Evolutionary conservation across 768 basidiomycete species (phyloP).

Genomic region (Chalciporus sphaerocephalus): DNA sequence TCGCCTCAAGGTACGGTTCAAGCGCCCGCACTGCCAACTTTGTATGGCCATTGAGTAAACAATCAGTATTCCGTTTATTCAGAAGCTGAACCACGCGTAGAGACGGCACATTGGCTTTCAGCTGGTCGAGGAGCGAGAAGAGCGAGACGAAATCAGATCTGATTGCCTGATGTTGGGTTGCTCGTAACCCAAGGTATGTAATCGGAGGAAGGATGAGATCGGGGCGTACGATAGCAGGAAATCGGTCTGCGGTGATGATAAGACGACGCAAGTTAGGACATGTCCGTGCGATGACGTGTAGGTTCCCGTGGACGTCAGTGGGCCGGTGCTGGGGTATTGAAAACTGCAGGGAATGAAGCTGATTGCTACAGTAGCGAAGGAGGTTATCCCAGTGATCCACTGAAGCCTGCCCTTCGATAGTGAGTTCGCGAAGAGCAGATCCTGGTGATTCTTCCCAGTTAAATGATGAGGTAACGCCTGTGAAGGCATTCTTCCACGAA

Average conservation of each 20-base stretch:
- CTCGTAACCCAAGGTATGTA: slow-evolving; percentile 15
- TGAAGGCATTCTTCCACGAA: not conserved
- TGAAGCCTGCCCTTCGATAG: slow-evolving; percentile 6
- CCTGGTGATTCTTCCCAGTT: not conserved
- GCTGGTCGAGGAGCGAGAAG: slow-evolving; percentile 10
- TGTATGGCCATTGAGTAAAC: slow-evolving; percentile 16
- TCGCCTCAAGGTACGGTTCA: not conserved
- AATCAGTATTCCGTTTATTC: slow-evolving; percentile 11
- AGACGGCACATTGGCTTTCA: slow-evolving; percentile 14
- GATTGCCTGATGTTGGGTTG: not conserved
- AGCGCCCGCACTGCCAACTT: slow-evolving; percentile 11
- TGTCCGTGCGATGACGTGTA: slow-evolving; percentile 6
- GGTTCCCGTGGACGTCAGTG: not conserved
- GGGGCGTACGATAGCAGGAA: not conserved
- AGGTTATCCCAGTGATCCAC: slow-evolving; percentile 9
- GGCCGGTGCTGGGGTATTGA: not conserved
- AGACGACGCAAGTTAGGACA: slow-evolving; percentile 21
- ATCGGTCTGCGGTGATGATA: slow-evolving; percentile 10
- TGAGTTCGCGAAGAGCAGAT: slow-evolving; percentile 17
- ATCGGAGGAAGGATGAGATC: slow-evolving; percentile 13
- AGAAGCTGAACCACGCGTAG: slow-evolving; percentile 21
- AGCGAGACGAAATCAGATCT: slow-evolving; percentile 4
- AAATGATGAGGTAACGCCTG: not conserved
- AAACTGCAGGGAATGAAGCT: slow-evolving; percentile 19
- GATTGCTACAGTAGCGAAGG: slow-evolving; percentile 11